Evolutionary conservation across 495 filamentous ascomycete species (phyloP).

Genomic region (Penicillium malachiteum): DNA sequence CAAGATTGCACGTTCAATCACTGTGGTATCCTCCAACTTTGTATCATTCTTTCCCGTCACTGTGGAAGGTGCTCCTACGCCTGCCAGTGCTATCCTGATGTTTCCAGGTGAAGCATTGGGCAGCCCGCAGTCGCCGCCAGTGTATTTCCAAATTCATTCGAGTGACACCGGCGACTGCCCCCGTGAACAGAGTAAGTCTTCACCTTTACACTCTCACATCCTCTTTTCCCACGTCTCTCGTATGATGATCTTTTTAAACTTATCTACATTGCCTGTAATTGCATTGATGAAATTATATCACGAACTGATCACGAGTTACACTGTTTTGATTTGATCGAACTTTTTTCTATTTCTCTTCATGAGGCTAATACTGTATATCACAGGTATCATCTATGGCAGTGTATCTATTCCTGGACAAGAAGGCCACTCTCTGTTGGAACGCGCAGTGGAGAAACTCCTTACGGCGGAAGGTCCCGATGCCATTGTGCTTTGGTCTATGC

Average conservation of each 20-base stretch:
- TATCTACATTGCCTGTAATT: constrained; percentile 99
- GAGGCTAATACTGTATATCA: constrained; percentile 51
- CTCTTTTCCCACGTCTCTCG: constrained; percentile 33
- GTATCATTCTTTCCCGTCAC: constrained; percentile 63
- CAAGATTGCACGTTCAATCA: constrained; percentile 49
- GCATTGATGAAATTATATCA: constrained; percentile 77
- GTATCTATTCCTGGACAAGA: constrained; percentile 35
- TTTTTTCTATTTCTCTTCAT: constrained; percentile 11
- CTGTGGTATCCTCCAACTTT: constrained; percentile 68
- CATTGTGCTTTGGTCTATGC: constrained; percentile 58
- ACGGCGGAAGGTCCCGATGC: constrained; percentile 29
- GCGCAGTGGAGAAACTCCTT: constrained; percentile 57
- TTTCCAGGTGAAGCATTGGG: constrained; percentile 58
- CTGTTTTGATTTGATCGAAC: constrained; percentile 9
- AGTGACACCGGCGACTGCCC: constrained; percentile 90
- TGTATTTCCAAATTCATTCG: constrained; percentile 76
- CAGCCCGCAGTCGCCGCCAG: constrained; percentile 46
- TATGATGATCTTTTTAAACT: constrained; percentile 82
- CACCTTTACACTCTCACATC: constrained; percentile 4
- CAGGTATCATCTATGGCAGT: constrained; percentile 73
- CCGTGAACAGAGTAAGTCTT: constrained; percentile 76
- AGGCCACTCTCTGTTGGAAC: constrained; percentile 45
- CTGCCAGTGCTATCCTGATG: constrained; percentile 72
- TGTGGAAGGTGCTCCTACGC: constrained; percentile 69
- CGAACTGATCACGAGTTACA: constrained; percentile 65